A percentile compares a stretch with the other conserved stretches of the same genome.
phyloP scores from a whole-genome alignment of 192 early-diverging fungal species.

The Pilobolus umbonatus region DNA sequence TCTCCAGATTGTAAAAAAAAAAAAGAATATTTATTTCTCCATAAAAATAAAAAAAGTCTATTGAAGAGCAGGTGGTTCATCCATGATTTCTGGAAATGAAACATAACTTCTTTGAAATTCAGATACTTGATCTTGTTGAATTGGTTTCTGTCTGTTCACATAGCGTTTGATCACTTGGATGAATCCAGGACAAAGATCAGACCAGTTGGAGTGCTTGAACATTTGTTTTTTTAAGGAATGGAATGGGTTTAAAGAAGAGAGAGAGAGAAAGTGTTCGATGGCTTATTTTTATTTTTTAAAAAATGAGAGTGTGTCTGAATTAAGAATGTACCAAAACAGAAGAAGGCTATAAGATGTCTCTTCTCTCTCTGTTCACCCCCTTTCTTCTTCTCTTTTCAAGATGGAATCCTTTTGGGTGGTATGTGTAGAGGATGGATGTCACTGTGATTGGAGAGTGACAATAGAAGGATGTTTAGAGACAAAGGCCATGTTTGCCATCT shows the following conservation, averaged over 20 bases:
- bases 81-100: slow-evolving; percentile 15
- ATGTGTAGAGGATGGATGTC: slow-evolving; percentile 18
- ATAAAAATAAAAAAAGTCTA: background rate
- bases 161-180: background rate
- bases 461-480: slow-evolving; percentile 10
- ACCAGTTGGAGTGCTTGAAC: no score
- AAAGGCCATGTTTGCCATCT: slow-evolving; percentile 7
- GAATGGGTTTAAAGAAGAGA: background rate
- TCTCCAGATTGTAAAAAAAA: slow-evolving; percentile 59
- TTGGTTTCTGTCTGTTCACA: background rate
- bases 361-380: no score
- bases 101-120: slow-evolving; percentile 19
- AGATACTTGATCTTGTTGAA: slow-evolving; percentile 1
- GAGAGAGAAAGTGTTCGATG: background rate
- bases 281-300: no score
- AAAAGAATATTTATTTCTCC: background rate
- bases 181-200: no score
- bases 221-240: background rate
- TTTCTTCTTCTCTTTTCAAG: no score
- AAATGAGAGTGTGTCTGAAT: no score
- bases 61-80: background rate
- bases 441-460: slow-evolving; percentile 32
- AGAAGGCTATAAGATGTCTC: no score
- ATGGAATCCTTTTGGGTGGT: slow-evolving; percentile 21
- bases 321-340: no score